phyloP scores from a whole-genome alignment of 2,329 filamentous ascomycete genomes.

The Pseudocercospora macadamiae region DNA sequence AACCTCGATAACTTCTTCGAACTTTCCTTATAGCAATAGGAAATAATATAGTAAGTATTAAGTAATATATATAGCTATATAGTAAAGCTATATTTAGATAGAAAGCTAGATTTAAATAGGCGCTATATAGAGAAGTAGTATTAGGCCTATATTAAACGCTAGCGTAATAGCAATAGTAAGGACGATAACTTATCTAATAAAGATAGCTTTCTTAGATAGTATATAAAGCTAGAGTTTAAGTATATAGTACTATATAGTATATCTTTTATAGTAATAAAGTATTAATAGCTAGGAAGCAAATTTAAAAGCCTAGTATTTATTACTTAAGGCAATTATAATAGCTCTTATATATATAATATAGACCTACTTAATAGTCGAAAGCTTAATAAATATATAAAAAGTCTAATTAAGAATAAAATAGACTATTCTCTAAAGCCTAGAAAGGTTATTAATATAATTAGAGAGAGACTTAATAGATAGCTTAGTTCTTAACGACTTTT shows the following conservation, averaged over 20 bases:
- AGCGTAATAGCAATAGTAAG: not conserved
- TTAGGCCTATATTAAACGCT: not conserved
- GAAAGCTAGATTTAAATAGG: not conserved
- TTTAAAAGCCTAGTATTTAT: not conserved
- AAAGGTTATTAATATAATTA: not conserved
- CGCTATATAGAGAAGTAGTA: not conserved
- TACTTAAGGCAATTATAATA: not conserved
- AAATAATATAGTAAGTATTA: not conserved
- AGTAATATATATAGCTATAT: not conserved
- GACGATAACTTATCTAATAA: not conserved
- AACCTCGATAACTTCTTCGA: not conserved
- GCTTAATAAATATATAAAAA: not conserved
- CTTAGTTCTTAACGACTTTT: not conserved
- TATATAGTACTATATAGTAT: not conserved
- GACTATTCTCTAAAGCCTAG: not conserved
- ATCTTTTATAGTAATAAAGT: not conserved
- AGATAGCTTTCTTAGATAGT: not conserved
- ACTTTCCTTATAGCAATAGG: not conserved
- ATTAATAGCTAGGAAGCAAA: not conserved
- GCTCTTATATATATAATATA: not conserved
- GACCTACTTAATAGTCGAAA: not conserved
- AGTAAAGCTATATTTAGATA: not conserved
- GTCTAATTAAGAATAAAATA: not conserved
- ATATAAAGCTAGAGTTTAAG: not conserved
- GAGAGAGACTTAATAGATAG: not conserved